These are phyloP conservation scores for Aspergillus candidus DNA, from an alignment of 2,329 filamentous ascomycete species.

Conservation along the genomic window DNA sequence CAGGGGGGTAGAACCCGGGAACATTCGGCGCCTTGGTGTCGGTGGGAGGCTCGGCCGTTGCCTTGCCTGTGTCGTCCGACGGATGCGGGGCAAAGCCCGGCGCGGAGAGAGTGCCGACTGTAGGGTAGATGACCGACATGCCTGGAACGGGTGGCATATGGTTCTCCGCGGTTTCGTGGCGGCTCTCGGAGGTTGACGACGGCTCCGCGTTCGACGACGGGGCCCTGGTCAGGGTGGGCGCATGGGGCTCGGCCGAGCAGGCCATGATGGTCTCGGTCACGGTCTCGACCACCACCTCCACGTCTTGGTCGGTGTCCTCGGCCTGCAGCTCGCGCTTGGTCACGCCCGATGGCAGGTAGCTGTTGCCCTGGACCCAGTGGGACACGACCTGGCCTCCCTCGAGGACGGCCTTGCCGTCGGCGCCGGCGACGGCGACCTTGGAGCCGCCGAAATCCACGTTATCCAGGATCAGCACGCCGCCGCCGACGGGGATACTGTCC, in stretches of 20 bases:
- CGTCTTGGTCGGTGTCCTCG: background rate
- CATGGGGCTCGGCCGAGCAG: slow-evolving; percentile 14
- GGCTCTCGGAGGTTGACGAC: slow-evolving; percentile 1
- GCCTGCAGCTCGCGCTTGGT: slow-evolving; percentile 22
- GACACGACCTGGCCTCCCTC: slow-evolving; percentile 62
- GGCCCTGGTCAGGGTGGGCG: slow-evolving; percentile 3
- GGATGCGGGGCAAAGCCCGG: slow-evolving; percentile 8
- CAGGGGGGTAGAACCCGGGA: slow-evolving; percentile 7
- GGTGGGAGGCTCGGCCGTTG: slow-evolving; percentile 2
- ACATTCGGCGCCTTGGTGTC: slow-evolving; percentile 5
- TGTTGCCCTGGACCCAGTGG: slow-evolving; percentile 74
- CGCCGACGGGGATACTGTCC: slow-evolving; percentile 58
- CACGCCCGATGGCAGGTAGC: slow-evolving; percentile 47
- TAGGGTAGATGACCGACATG: background rate
- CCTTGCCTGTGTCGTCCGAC: slow-evolving; percentile 7
- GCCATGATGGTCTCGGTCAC: slow-evolving; percentile 22
- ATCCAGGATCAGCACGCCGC: slow-evolving; percentile 77
- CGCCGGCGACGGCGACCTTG: slow-evolving; percentile 58
- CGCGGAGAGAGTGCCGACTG: slow-evolving; percentile 6
- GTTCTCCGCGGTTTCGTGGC: background rate
- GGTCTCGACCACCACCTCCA: slow-evolving; percentile 21
- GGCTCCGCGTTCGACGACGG: slow-evolving; percentile 1
- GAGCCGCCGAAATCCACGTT: slow-evolving; percentile 79
- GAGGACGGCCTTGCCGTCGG: slow-evolving; percentile 57
- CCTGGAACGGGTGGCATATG: background rate